These are phyloP conservation scores for Trametes sp. DNA, from an alignment of 1,284 basidiomycete genomes.

Conservation along the genomic window DNA sequence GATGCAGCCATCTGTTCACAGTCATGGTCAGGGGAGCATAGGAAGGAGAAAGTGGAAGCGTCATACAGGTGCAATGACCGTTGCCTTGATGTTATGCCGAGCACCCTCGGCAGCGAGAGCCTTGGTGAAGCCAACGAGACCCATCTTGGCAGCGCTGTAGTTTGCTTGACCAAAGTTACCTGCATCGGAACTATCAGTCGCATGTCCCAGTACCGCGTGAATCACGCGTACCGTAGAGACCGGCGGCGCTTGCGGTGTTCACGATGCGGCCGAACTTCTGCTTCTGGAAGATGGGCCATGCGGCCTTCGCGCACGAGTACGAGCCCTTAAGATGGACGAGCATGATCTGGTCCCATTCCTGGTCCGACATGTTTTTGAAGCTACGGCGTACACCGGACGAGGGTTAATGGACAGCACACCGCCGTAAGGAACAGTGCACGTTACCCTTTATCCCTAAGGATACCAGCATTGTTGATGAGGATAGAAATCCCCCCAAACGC, in stretches of 20 bases:
- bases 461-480: slow-evolving; percentile 97
- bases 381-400: slow-evolving; percentile 44
- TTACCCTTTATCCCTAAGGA: slow-evolving; percentile 86
- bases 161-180: slow-evolving; percentile 98
- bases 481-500: slow-evolving; percentile 86
- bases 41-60: too few species aligned
- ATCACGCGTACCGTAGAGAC: slow-evolving; percentile 72
- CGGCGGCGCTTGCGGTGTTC: slow-evolving; percentile 92
- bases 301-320: slow-evolving; percentile 95
- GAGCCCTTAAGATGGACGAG: slow-evolving; percentile 96
- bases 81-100: slow-evolving; percentile 93
- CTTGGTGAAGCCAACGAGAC: slow-evolving; percentile 89
- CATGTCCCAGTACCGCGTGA: slow-evolving; percentile 2
- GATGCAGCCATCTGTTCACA: slow-evolving; percentile 83
- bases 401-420: neutral
- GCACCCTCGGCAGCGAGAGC: slow-evolving; percentile 91
- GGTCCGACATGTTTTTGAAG: slow-evolving; percentile 93
- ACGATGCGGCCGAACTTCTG: slow-evolving; percentile 94
- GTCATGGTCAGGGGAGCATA: neutral
- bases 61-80: slow-evolving; percentile 90
- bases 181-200: slow-evolving; percentile 38
- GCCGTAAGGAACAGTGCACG: slow-evolving; percentile 35
- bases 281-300: slow-evolving; percentile 95
- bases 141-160: slow-evolving; percentile 92
- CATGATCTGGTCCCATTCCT: slow-evolving; percentile 87